These are phyloP conservation scores for Phyllosticta citribraziliensis DNA, from an alignment of 2,329 filamentous ascomycete species.

Conservation along the genomic window DNA sequence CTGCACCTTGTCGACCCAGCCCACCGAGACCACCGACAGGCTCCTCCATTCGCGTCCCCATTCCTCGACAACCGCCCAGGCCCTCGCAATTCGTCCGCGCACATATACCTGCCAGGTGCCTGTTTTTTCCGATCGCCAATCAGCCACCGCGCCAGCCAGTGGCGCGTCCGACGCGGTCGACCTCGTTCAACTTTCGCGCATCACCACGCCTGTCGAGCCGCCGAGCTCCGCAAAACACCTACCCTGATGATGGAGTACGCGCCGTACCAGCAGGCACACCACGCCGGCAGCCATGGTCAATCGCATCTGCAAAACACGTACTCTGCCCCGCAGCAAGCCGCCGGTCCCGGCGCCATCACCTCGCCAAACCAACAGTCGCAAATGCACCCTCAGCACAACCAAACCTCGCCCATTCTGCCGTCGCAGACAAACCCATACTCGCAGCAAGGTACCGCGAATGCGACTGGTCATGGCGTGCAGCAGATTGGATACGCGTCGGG, in stretches of 20 bases:
- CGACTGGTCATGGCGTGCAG: constrained; percentile 46
- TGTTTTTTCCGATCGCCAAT: constrained; percentile 14
- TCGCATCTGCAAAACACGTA: constrained; percentile 30
- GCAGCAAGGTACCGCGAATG: constrained; percentile 54
- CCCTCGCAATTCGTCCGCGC: constrained; percentile 11
- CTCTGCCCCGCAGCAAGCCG: constrained; percentile 23
- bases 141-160: constrained; percentile 21
- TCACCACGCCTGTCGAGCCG: neutral
- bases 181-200: constrained; percentile 7
- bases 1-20: constrained; percentile 17
- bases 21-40: constrained; percentile 13
- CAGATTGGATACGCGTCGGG: constrained; percentile 70
- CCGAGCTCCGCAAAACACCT: neutral
- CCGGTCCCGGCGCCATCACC: constrained; percentile 44
- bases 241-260: constrained; percentile 37
- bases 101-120: constrained; percentile 12
- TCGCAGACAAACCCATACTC: constrained; percentile 55
- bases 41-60: constrained; percentile 15
- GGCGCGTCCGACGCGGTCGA: constrained; percentile 24
- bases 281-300: constrained; percentile 33
- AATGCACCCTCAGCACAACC: constrained; percentile 49
- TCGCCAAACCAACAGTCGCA: constrained; percentile 61
- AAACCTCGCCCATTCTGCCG: constrained; percentile 71
- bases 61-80: constrained; percentile 21
- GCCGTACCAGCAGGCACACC: constrained; percentile 38